phyloP scores from a whole-genome alignment of 2,329 filamentous ascomycete genomes.

The Tolypocladium ovalisporum region DNA sequence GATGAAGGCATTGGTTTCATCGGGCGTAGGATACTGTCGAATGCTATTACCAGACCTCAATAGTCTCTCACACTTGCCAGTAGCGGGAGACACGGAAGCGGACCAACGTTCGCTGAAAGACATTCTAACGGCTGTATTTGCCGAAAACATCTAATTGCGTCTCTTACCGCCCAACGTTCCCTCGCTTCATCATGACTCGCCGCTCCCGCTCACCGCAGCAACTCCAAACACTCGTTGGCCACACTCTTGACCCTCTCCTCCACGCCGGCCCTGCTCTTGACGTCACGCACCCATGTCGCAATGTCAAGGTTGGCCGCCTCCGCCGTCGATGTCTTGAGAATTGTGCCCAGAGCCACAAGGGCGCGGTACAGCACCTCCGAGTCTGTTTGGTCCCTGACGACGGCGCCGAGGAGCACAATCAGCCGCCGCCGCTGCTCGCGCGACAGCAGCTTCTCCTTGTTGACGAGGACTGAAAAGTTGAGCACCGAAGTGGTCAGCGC shows the following conservation, averaged over 20 bases:
- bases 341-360: conserved; percentile 73
- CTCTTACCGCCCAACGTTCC: not conserved
- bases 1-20: not conserved
- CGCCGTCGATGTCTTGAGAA: conserved; percentile 41
- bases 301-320: conserved; percentile 31
- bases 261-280: conserved; percentile 28
- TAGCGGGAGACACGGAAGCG: not conserved
- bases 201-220: conserved; percentile 10
- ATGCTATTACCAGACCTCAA: not conserved
- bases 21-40: not conserved
- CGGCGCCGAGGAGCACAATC: conserved; percentile 48
- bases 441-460: conserved; percentile 28
- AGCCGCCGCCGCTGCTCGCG: conserved; percentile 28
- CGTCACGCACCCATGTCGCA: conserved; percentile 27
- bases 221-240: conserved; percentile 32
- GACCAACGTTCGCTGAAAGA: not conserved
- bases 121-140: not conserved
- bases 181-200: not conserved
- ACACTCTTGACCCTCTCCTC: conserved; percentile 38
- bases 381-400: conserved; percentile 59
- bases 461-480: conserved; percentile 69
- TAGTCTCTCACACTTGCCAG: not conserved
- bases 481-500: conserved; percentile 74
- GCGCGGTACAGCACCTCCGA: conserved; percentile 75
- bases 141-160: not conserved